A percentile compares a stretch with the other conserved stretches of the same genome.
Conservation (phyloP, 2,329 filamentous ascomycete genomes). For the Penicillium sp. region DNA sequence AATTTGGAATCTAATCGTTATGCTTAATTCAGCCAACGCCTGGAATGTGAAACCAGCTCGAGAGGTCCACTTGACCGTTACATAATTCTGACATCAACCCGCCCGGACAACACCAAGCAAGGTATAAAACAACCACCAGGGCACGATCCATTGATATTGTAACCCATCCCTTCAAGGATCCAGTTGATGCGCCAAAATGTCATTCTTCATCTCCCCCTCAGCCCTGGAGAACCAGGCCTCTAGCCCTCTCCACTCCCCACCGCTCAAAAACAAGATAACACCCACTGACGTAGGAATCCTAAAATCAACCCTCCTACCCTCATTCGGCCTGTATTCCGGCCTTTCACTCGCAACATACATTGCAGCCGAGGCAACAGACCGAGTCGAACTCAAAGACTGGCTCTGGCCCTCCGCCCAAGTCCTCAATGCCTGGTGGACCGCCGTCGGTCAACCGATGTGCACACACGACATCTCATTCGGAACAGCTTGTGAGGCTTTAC, state of each 20-base stretch:
- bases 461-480: slow-evolving; percentile 47
- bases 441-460: slow-evolving; percentile 53
- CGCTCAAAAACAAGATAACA: slow-evolving; percentile 8
- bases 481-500: slow-evolving; percentile 49
- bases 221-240: background rate
- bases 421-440: slow-evolving; percentile 60
- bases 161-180: background rate
- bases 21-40: no score
- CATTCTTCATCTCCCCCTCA: background rate
- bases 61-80: slow-evolving; percentile 1
- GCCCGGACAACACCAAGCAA: background rate
- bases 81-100: slow-evolving; percentile 22
- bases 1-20: no score
- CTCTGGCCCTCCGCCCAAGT: slow-evolving; percentile 57
- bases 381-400: slow-evolving; percentile 61
- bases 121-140: background rate
- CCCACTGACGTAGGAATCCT: slow-evolving; percentile 50
- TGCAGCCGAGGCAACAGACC: slow-evolving; percentile 51
- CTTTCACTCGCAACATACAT: slow-evolving; percentile 54
- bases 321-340: slow-evolving; percentile 53
- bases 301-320: slow-evolving; percentile 54
- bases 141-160: background rate
- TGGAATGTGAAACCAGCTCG: background rate
- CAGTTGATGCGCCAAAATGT: background rate
- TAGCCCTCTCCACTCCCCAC: background rate